Evolutionary conservation across 768 basidiomycete genomes (phyloP).

Genomic region (Boletus rex-veris): DNA sequence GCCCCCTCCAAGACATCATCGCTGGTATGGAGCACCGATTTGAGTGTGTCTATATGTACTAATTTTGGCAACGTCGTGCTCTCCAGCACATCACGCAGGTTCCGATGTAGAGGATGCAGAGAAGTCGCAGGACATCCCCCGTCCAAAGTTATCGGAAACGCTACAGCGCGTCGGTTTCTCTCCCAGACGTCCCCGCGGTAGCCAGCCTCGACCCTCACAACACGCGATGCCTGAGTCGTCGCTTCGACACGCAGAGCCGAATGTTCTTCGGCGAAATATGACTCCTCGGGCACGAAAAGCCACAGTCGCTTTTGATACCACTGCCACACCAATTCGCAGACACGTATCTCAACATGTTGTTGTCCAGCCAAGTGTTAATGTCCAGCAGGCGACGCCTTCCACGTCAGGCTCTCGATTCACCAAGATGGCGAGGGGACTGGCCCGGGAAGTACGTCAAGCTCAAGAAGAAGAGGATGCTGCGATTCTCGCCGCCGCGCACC

Average conservation of each 20-base stretch:
- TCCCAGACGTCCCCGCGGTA: conserved; percentile 66
- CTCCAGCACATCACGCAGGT: conserved; percentile 45
- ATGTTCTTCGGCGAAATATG: conserved; percentile 20
- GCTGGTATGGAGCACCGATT: conserved; percentile 40
- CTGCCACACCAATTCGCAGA: conserved; percentile 26
- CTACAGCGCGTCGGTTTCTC: conserved; percentile 68
- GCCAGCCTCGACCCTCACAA: conserved; percentile 30
- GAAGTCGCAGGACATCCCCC: conserved; percentile 40
- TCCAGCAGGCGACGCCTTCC: conserved; percentile 63
- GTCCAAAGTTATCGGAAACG: conserved; percentile 68
- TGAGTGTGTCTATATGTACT: not conserved
- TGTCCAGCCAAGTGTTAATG: conserved; percentile 47
- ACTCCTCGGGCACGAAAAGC: conserved; percentile 34
- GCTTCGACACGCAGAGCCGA: conserved; percentile 14
- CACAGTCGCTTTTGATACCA: conserved; percentile 29
- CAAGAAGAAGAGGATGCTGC: conserved; percentile 19
- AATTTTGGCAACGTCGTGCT: conserved; percentile 23
- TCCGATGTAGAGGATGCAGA: conserved; percentile 50
- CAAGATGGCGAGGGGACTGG: conserved; percentile 53
- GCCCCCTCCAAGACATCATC: conserved; percentile 71
- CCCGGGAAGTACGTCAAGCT: conserved; percentile 51
- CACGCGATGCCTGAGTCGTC: conserved; percentile 11
- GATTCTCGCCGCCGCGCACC: not conserved
- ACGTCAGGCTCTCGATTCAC: conserved; percentile 54
- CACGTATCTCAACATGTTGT: conserved; percentile 17